Percentiles rank a stretch among this genome's conserved stretches.
These are phyloP conservation scores for Handroanthus guayacan DNA, from an alignment of 257 asterid species.

Conservation along the genomic window DNA sequence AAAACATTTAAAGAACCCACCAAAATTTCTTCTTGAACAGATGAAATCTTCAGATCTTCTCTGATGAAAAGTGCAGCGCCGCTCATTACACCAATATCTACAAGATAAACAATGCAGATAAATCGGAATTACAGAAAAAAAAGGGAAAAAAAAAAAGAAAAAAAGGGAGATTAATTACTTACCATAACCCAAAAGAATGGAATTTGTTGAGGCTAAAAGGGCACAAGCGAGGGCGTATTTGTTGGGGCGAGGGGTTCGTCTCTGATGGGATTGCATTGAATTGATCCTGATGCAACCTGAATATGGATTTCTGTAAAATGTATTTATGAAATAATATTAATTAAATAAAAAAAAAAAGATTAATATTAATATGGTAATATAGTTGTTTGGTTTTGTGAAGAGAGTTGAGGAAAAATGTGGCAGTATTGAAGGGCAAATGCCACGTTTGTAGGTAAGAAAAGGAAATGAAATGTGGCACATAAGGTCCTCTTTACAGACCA, in stretches of 20 bases:
- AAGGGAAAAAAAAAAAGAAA: background rate
- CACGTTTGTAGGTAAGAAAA: slow-evolving; percentile 34
- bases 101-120: too few species aligned
- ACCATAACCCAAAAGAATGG: slow-evolving; percentile 89
- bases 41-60: slow-evolving; percentile 64
- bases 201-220: slow-evolving; percentile 81
- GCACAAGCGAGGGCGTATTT: slow-evolving; percentile 76
- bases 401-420: background rate
- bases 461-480: background rate
- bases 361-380: background rate
- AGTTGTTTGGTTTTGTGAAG: background rate
- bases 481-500: background rate
- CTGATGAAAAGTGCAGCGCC: slow-evolving; percentile 75
- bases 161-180: slow-evolving; percentile 11
- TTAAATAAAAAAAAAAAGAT: background rate
- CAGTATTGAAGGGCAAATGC: slow-evolving; percentile 22
- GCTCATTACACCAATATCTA: slow-evolving; percentile 94
- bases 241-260: slow-evolving; percentile 50
- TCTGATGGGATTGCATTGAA: slow-evolving; percentile 34
- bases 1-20: slow-evolving; percentile 72
- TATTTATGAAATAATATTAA: background rate
- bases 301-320: background rate
- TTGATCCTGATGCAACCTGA: background rate
- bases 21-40: slow-evolving; percentile 61
- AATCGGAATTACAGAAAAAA: background rate